phyloP scores from a whole-genome alignment of 768 basidiomycete species.

The Tulasnella calospora region DNA sequence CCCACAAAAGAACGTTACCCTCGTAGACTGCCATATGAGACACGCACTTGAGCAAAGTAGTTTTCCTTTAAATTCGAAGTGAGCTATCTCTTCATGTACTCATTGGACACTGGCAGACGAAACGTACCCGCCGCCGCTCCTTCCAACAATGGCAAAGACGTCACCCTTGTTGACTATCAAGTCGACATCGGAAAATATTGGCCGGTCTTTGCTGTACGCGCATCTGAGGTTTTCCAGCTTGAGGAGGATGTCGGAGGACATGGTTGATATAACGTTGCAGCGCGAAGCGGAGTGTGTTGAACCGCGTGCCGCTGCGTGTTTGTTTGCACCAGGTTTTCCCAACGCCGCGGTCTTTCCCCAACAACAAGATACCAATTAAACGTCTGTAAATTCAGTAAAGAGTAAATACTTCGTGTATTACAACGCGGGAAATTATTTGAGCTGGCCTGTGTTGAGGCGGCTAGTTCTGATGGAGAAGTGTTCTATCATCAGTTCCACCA shows the following conservation, averaged over 20 bases:
- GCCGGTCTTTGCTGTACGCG: conserved; percentile 43
- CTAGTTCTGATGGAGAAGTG: too few species aligned
- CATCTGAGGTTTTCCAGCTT: conserved; percentile 52
- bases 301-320: too few species aligned
- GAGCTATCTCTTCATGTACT: neutral
- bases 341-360: too few species aligned
- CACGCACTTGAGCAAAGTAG: conserved; percentile 76
- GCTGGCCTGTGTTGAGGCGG: too few species aligned
- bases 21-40: conserved; percentile 70
- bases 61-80: conserved; percentile 41
- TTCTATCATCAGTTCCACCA: too few species aligned
- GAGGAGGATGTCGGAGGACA: conserved; percentile 39
- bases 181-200: conserved; percentile 56
- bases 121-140: conserved; percentile 66
- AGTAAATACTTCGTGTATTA: too few species aligned
- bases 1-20: conserved; percentile 60
- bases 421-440: too few species aligned
- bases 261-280: neutral
- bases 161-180: conserved; percentile 67
- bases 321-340: too few species aligned
- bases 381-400: too few species aligned
- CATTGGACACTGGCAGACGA: neutral
- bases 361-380: too few species aligned
- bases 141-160: conserved; percentile 70
- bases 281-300: too few species aligned